These are phyloP conservation scores for Diaporthe sp. DNA, from an alignment of 2,329 filamentous ascomycete genomes.

Conservation along the genomic window DNA sequence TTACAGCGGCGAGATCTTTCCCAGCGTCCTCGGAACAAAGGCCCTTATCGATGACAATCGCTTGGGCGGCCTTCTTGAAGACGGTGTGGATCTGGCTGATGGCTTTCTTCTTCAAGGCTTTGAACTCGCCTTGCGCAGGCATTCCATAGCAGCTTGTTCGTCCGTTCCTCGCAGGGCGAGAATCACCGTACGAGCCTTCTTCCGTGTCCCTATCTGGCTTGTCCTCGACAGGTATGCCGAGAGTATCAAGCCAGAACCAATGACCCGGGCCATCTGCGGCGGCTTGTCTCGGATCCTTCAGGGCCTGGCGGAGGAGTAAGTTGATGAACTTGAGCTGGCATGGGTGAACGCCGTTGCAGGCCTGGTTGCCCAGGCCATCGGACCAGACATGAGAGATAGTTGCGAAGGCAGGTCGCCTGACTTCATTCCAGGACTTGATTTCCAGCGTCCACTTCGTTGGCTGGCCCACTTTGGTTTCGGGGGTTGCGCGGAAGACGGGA, in stretches of 20 bases:
- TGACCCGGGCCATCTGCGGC: neutral
- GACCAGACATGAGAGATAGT: neutral
- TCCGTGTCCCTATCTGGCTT: neutral
- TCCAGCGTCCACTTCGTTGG: neutral
- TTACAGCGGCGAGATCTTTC: neutral
- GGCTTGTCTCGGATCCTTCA: neutral
- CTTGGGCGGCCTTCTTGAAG: neutral
- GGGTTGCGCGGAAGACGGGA: neutral
- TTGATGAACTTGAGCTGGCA: neutral
- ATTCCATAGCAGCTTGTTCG: neutral
- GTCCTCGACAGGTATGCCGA: neutral
- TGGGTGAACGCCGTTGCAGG: neutral
- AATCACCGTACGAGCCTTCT: too few species aligned
- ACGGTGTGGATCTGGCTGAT: neutral
- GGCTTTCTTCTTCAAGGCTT: neutral
- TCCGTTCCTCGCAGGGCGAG: too few species aligned
- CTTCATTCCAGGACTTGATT: neutral
- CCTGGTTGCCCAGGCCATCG: neutral
- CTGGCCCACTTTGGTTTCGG: neutral
- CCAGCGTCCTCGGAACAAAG: neutral
- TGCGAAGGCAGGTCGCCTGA: neutral
- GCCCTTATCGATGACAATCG: neutral
- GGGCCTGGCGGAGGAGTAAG: neutral
- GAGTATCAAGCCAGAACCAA: neutral
- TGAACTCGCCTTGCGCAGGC: neutral